Conservation (phyloP, 495 filamentous ascomycete genomes). For the Saxispiralis lemnorum region DNA sequence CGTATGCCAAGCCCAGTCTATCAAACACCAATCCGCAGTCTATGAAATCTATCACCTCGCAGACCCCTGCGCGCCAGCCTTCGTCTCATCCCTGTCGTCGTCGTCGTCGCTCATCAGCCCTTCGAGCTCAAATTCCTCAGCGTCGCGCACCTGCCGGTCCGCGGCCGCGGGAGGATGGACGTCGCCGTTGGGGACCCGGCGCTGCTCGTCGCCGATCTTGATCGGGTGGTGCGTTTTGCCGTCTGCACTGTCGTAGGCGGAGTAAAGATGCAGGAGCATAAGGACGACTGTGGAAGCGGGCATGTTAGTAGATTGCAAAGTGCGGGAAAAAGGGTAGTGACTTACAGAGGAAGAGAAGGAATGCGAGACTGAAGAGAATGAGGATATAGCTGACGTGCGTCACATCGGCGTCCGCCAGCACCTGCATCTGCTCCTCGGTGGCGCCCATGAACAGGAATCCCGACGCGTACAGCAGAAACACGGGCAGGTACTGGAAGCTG, state of each 20-base stretch:
- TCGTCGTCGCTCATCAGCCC: conserved; percentile 74
- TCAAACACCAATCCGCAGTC: too few relatives aligned
- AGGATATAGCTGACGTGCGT: conserved; percentile 83
- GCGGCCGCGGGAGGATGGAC: conserved; percentile 12
- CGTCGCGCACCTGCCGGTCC: conserved; percentile 45
- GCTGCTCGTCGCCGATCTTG: conserved; percentile 9
- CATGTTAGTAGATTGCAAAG: neutral
- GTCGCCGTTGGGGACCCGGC: conserved; percentile 36
- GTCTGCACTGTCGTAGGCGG: conserved; percentile 34
- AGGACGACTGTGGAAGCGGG: conserved; percentile 41
- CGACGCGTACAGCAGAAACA: conserved; percentile 79
- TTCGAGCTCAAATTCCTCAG: conserved; percentile 22
- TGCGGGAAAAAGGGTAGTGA: conserved; percentile 4
- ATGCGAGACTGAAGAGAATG: conserved; percentile 75
- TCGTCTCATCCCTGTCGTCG: conserved; percentile 9
- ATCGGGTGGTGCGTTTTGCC: conserved; percentile 7
- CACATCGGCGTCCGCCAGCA: conserved; percentile 53
- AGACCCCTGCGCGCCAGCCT: neutral
- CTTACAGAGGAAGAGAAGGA: conserved; percentile 74
- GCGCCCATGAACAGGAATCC: conserved; percentile 96
- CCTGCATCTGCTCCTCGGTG: conserved; percentile 82
- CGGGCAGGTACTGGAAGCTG: conserved; percentile 84
- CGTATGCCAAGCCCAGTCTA: too few relatives aligned
- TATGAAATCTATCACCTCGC: too few relatives aligned
- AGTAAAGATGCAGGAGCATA: conserved; percentile 69